phyloP scores from a whole-genome alignment of 2,329 filamentous ascomycete species.

The Lasiodiplodia theobromae region DNA sequence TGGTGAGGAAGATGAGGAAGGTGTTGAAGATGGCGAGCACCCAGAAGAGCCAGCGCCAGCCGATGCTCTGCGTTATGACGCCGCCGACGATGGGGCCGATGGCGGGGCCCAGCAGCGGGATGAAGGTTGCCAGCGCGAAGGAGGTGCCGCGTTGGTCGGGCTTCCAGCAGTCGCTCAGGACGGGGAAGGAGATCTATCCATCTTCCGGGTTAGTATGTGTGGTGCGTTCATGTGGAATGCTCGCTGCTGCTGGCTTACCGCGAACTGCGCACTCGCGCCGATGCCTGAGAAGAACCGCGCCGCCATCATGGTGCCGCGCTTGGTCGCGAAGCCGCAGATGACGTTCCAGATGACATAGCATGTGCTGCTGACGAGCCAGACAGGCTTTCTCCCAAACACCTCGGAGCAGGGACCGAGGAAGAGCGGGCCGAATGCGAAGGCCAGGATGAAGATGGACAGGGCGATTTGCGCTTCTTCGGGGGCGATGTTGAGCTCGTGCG shows the following conservation, averaged over 20 bases:
- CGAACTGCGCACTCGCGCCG: slow-evolving; percentile 38
- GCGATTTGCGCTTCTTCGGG: slow-evolving; percentile 37
- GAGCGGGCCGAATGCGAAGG: slow-evolving; percentile 39
- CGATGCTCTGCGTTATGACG: slow-evolving; percentile 43
- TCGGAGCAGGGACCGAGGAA: slow-evolving; percentile 40
- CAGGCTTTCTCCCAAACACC: slow-evolving; percentile 36
- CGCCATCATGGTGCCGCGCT: slow-evolving; percentile 37
- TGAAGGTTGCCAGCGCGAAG: slow-evolving; percentile 37
- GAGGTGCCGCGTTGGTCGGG: slow-evolving; percentile 36
- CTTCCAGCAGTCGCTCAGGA: slow-evolving; percentile 39
- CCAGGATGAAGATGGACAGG: slow-evolving; percentile 39
- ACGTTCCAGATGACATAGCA: slow-evolving; percentile 42
- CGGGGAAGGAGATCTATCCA: slow-evolving; percentile 34
- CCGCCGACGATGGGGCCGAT: slow-evolving; percentile 44
- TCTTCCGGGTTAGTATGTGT: not conserved
- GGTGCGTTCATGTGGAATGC: not conserved
- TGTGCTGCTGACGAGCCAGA: slow-evolving; percentile 36
- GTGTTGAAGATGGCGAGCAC: slow-evolving; percentile 40
- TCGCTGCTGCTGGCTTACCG: slow-evolving; percentile 7
- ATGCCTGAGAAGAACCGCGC: slow-evolving; percentile 39
- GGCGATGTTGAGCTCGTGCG: slow-evolving; percentile 36
- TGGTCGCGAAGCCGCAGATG: slow-evolving; percentile 38
- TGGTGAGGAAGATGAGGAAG: slow-evolving; percentile 38
- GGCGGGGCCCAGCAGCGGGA: slow-evolving; percentile 43
- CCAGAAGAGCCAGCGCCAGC: slow-evolving; percentile 49